These are phyloP conservation scores for Boletales sp. DNA, from an alignment of 768 basidiomycete species.

Conservation along the genomic window DNA sequence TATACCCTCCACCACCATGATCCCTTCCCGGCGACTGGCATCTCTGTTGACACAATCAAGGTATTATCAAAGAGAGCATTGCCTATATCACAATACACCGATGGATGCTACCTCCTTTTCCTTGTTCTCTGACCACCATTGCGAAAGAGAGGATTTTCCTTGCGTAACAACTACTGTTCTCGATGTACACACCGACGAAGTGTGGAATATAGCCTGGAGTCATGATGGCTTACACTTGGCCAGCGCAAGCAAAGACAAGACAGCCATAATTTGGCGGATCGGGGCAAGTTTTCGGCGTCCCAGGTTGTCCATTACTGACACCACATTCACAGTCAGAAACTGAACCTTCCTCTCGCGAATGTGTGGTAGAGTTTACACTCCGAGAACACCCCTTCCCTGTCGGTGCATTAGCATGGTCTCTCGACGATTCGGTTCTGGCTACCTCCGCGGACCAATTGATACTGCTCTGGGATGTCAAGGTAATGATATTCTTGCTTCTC, in stretches of 20 bases:
- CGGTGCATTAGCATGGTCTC: constrained; percentile 87
- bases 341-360: constrained; percentile 53
- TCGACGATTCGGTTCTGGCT: constrained; percentile 79
- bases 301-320: background rate
- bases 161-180: constrained; percentile 80
- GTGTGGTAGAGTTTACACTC: constrained; percentile 56
- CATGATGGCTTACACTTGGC: constrained; percentile 83
- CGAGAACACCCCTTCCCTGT: constrained; percentile 78
- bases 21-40: constrained; percentile 84
- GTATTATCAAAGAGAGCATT: constrained; percentile 71
- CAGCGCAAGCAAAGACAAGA: constrained; percentile 83
- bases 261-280: constrained; percentile 86
- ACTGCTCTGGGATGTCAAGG: constrained; percentile 89
- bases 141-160: constrained; percentile 80
- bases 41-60: constrained; percentile 85
- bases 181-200: constrained; percentile 86
- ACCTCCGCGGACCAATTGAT: constrained; percentile 80
- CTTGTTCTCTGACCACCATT: constrained; percentile 84
- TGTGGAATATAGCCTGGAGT: constrained; percentile 97
- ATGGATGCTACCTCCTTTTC: constrained; percentile 59
- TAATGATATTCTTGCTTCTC: constrained; percentile 30
- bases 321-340: constrained; percentile 38
- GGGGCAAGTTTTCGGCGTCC: constrained; percentile 49
- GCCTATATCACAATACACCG: constrained; percentile 83
- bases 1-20: constrained; percentile 90